phyloP scores from a whole-genome alignment of 1,284 basidiomycete genomes.

The Cryptococcus deneoformans region DNA sequence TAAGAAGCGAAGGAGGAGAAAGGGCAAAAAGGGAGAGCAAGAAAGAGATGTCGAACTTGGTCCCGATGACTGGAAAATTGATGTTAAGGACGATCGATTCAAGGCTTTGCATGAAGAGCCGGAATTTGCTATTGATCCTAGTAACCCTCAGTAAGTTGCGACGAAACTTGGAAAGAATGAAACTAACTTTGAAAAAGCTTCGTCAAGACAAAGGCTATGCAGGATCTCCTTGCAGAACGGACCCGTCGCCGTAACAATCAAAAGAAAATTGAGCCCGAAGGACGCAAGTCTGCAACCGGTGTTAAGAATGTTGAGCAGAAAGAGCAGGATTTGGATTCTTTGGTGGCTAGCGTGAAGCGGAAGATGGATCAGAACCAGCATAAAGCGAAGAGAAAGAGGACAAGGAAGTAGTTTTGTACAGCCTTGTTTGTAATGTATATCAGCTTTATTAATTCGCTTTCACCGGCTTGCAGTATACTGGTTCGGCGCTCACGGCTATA shows the following conservation, averaged over 20 bases:
- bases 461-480: no score
- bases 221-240: conserved; percentile 65
- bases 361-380: conserved; percentile 52
- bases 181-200: conserved; percentile 56
- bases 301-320: conserved; percentile 13
- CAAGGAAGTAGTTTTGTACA: neutral
- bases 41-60: conserved; percentile 56
- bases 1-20: conserved; percentile 56
- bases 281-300: conserved; percentile 7
- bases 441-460: no score
- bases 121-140: conserved; percentile 92
- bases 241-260: conserved; percentile 55
- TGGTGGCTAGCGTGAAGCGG: conserved; percentile 83
- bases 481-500: no score
- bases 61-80: conserved; percentile 64
- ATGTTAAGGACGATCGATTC: conserved; percentile 88
- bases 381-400: conserved; percentile 21
- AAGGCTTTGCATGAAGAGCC: conserved; percentile 83
- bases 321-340: conserved; percentile 58
- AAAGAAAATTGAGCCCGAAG: conserved; percentile 19
- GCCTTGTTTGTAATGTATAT: neutral
- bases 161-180: neutral
- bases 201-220: conserved; percentile 86
- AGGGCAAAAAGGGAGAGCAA: conserved; percentile 51
- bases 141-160: conserved; percentile 77